Base-by-base conservation (phyloP, 75 land plant species). In the Pinus tabuliformis region DNA sequence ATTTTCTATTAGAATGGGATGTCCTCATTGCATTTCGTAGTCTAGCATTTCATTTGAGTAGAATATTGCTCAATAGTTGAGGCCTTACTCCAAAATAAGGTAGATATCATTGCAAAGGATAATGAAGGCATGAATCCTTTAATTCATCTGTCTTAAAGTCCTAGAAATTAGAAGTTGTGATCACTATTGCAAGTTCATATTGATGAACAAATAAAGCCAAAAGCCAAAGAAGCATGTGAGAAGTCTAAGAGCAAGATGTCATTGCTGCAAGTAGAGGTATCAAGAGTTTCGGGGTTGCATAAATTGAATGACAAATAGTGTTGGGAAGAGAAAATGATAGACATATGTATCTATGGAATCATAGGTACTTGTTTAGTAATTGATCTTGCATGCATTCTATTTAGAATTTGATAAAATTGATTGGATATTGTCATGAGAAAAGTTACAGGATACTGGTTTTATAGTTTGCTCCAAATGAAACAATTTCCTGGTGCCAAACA, bases 1-100 rank as follows among this genome's bases (percentile, higher is more conserved):
- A n/a, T n/a, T n/a, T n/a, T n/a, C n/a, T n/a, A n/a, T n/a, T n/a
- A 95, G 98, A 95, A 95, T 88, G 98, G 96, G 14, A 95, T 95
- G 98, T 89, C 95, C 1, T 92, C 98, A 57, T 77, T 95, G 60
- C 98, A 95, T 68, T 83, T 95, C 64, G 93, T 94, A 68, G 96
- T 93, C 21, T 95, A 96, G 96, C 71, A 81, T 68, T 86, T 93
- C 16, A 79, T 86, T 1, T 83, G 76, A 64, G 75, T 83, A 58
- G 88, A 86, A 56, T 87, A 90, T 64, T 83, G 81, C 71, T 65
- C 81, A 64, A 82, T 88, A 58, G 98, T 93, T 17, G 86, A 84
- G 66, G 83, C 84, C 57, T 81, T 95, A 78, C 86, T 95, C 7
- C 83, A 89, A 61, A 72, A 84, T 58, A 80, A 87, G 83, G 96